Evolutionary conservation across 768 basidiomycete genomes (phyloP), one percentile per base, ranked within the genome.

Genomic region (Pleurotus ostreatus): DNA sequence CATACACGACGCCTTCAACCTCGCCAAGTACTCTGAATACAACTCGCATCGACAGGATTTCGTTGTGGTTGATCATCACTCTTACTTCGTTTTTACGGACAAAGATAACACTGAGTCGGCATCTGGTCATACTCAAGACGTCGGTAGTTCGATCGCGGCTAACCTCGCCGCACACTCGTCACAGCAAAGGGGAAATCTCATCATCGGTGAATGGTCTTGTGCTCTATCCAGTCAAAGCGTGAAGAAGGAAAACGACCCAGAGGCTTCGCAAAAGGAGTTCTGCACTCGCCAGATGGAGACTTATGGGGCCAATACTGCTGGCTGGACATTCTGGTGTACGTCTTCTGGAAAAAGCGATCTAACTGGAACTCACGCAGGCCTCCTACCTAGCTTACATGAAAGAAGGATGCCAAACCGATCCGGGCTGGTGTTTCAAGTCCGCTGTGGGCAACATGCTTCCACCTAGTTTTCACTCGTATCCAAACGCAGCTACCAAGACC

Each of bases 151-250:
- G 61, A 76, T 62, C 64, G 83, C 62, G 59, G 67, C 66, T 63
- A 73, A 63, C 47, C 65, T 65, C 61, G 62, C 62, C 11, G 57
- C 55, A 1, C 65, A 67, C 1, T 68, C 70, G 6, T 49, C 43
- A 12, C 61, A 62, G 41, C 62, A 69, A 44, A 68, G 62, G 7
- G 62, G 72, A 7, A 84, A 84, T 18, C 66, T 94, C 11, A 76
- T 94, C n/a, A 77, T 93, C 2, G 90, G 81, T 20, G 92, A 94
- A 65, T 94, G 85, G 83, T 89, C 87, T n/a, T 89, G 85, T 18
- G 87, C 86, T 0, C 71, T 93, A 59, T 85, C 88, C 53, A 79
- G 82, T 2, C 62, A 80, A 55, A 86, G 87, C 60, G 62, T 86
- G 15, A 66, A 77, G 5, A 67, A 67, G 7, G 83, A 82, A 57